A percentile compares a stretch with the other conserved stretches of the same genome.
Evolutionary conservation across 192 early-diverging fungal species (phyloP).

Genomic region (Mortierella claussenii): DNA sequence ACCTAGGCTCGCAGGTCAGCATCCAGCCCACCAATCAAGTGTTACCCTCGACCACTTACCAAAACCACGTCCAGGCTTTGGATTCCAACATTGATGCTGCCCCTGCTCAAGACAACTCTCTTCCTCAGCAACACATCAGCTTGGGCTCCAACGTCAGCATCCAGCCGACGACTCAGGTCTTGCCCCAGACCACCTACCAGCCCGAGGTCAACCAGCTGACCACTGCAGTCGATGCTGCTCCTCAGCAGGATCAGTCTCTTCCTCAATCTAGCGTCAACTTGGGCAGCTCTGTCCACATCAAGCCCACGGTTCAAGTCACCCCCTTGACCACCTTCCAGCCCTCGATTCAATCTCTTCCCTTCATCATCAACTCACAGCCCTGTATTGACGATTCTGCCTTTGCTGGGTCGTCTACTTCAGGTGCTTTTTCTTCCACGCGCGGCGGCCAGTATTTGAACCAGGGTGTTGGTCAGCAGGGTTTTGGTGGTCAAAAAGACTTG

Average conservation of each 20-base stretch:
- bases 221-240: conserved; percentile 19
- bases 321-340: conserved; percentile 51
- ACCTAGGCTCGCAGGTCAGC: conserved; percentile 25
- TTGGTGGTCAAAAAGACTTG: background rate
- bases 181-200: conserved; percentile 40
- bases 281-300: conserved; percentile 23
- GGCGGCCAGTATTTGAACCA: too few species aligned
- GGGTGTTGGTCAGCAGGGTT: background rate
- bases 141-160: conserved; percentile 36
- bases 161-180: conserved; percentile 37
- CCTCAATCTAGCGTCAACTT: conserved; percentile 46
- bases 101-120: conserved; percentile 12
- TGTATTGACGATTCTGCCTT: conserved; percentile 4
- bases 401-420: background rate
- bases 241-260: conserved; percentile 38
- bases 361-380: conserved; percentile 41
- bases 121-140: conserved; percentile 34
- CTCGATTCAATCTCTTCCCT: conserved; percentile 30
- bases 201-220: conserved; percentile 39
- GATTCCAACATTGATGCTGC: conserved; percentile 32
- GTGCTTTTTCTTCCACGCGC: background rate
- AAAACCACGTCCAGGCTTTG: conserved; percentile 37
- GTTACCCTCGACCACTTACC: conserved; percentile 34
- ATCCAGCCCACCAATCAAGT: conserved; percentile 22
- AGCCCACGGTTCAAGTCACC: conserved; percentile 19